These are phyloP conservation scores for Phytophthora ohioensis DNA, from an alignment of 352 stramenopile genomes.

Conservation along the genomic window DNA sequence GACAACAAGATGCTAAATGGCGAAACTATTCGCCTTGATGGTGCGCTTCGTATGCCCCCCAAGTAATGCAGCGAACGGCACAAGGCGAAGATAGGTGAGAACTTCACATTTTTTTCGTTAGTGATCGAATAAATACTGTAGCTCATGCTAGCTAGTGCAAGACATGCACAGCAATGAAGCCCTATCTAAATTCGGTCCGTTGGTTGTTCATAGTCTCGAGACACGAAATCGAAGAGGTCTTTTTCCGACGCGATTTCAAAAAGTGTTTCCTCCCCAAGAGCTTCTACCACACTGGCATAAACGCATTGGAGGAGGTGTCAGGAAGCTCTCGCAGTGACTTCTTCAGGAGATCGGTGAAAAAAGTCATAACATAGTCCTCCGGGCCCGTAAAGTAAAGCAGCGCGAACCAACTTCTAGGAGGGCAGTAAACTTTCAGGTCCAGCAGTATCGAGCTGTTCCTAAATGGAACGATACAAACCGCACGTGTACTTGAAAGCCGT, in stretches of 20 bases:
- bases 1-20: slow-evolving; percentile 99
- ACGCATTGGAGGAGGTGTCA: slow-evolving; percentile 62
- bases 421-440: slow-evolving; percentile 74
- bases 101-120: slow-evolving; percentile 5
- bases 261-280: slow-evolving; percentile 45
- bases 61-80: slow-evolving; percentile 58
- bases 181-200: slow-evolving; percentile 48
- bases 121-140: slow-evolving; percentile 41
- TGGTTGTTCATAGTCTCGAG: slow-evolving; percentile 57
- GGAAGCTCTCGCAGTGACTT: slow-evolving; percentile 53
- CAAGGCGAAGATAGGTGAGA: slow-evolving; percentile 1
- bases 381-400: slow-evolving; percentile 83
- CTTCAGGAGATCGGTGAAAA: slow-evolving; percentile 56
- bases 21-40: slow-evolving; percentile 98
- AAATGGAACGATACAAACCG: slow-evolving; percentile 67
- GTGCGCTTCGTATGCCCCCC: slow-evolving; percentile 95
- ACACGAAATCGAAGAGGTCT: slow-evolving; percentile 63
- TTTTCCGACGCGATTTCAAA: slow-evolving; percentile 62
- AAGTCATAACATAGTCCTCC: slow-evolving; percentile 57
- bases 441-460: slow-evolving; percentile 64
- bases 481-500: slow-evolving; percentile 48
- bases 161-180: not conserved
- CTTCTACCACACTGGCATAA: slow-evolving; percentile 45
- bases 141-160: slow-evolving; percentile 12
- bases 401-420: slow-evolving; percentile 71